Evolutionary conservation across 2,329 filamentous ascomycete genomes (phyloP), one percentile per base, ranked within the genome.

Genomic region (Myriosclerotinia duriaeana): DNA sequence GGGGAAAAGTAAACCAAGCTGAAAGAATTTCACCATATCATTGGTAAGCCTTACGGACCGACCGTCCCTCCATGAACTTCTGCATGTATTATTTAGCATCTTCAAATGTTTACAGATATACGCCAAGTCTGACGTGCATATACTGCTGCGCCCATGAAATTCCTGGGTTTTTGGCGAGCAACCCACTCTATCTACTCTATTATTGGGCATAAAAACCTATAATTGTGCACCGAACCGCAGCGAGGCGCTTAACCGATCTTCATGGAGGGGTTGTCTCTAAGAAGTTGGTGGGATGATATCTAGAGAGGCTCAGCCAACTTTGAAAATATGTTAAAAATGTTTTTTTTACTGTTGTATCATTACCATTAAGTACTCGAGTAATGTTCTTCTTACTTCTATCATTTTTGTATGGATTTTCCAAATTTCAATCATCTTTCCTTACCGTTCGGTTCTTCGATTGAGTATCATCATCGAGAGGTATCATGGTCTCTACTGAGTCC

Each of bases 401-500:
- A 55, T 55, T 38, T 12, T 55, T 55, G 26, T 55, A 48, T 64
- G 52, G 40, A 38, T 36, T 36, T 64, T 54, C 15, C 14, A 55
- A 15, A 7, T 54, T 22, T 46, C 34, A 7, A 42, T 20, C 9
- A 15, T 54, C 5, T 64, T 26, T 4, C 3, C 17, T 44, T 20
- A 60, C 42, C 26, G 7, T 36, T 48, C 22, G 8, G 1, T 15
- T 60, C 34, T 50, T 15, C 26, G 50, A 34, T 65, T 60, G 46
- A 60, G 64, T 34, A 34, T 22, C 40, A 8, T 36, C 30, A 8
- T 48, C n/a, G 30, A 53, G 34, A 42, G 48, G 17, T 44, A 60
- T 53, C 64, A 65, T 65, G 64, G 54, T 60, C 38, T 65, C 26
- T 60, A 22, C 46, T 30, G 46, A 60, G 46, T 53, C 46, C 46